Evolutionary conservation across 768 basidiomycete species (phyloP).

Genomic region (Podaxis sp.): DNA sequence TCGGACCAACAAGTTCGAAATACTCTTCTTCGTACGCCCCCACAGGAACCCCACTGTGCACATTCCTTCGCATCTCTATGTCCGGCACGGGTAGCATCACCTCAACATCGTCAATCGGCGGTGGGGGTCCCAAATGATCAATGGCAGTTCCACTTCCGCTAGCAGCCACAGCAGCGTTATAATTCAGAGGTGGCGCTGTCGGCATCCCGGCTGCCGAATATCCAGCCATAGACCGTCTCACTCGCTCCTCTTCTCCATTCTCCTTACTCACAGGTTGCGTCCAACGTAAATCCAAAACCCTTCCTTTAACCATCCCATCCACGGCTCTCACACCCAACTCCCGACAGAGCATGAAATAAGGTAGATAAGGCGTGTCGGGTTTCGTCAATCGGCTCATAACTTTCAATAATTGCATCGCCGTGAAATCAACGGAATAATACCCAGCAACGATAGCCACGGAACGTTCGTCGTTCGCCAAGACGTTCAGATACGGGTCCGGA

Average conservation of each 20-base stretch:
- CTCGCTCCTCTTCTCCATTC: constrained; percentile 27
- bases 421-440: constrained; percentile 61
- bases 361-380: constrained; percentile 55
- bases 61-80: constrained; percentile 25
- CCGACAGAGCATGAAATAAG: constrained; percentile 79
- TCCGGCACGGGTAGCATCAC: constrained; percentile 19
- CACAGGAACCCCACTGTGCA: constrained; percentile 35
- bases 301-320: constrained; percentile 79
- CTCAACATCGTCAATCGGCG: constrained; percentile 15
- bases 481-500: constrained; percentile 19
- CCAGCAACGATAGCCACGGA: constrained; percentile 34
- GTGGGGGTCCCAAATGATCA: constrained; percentile 11
- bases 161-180: constrained; percentile 9
- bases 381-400: constrained; percentile 78
- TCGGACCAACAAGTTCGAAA: constrained; percentile 65
- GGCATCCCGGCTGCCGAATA: constrained; percentile 10
- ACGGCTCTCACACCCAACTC: constrained; percentile 82
- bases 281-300: constrained; percentile 74
- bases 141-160: constrained; percentile 9
- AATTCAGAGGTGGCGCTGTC: constrained; percentile 5
- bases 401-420: constrained; percentile 73
- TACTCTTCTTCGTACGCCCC: constrained; percentile 42
- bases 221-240: constrained; percentile 4
- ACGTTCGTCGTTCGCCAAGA: constrained; percentile 21
- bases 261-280: constrained; percentile 65